Conservation (phyloP, 177 flowering plant genomes). For the Tripterygium wilfordii region DNA sequence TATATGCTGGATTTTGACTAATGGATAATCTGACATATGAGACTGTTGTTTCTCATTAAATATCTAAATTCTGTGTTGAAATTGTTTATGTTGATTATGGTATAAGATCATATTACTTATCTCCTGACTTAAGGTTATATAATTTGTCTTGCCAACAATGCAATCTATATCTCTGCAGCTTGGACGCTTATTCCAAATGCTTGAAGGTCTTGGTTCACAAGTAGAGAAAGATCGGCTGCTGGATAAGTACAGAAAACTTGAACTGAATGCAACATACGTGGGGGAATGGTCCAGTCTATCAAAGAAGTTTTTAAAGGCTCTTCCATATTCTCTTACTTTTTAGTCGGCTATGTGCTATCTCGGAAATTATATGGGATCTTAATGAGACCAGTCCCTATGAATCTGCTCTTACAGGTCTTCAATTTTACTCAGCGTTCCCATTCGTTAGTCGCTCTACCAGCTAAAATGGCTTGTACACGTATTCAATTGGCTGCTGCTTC, state of each 20-base stretch:
- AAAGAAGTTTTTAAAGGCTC: slow-evolving; percentile 48
- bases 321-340: slow-evolving; percentile 83
- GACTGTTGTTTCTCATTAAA: no score
- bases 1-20: no score
- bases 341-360: slow-evolving; percentile 75
- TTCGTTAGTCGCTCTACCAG: no score
- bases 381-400: slow-evolving; percentile 86
- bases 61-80: no score
- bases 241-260: slow-evolving; percentile 60
- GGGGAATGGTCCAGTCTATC: slow-evolving; percentile 77
- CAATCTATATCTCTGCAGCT: no score
- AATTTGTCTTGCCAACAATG: no score
- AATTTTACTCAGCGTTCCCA: slow-evolving; percentile 1
- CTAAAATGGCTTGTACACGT: no score
- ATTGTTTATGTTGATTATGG: no score
- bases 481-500: no score
- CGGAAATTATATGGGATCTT: slow-evolving; percentile 94
- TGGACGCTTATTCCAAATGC: slow-evolving; percentile 89
- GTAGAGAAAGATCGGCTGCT: slow-evolving; percentile 69
- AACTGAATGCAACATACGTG: slow-evolving; percentile 28
- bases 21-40: no score
- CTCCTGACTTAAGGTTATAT: no score
- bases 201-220: slow-evolving; percentile 69
- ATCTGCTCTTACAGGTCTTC: slow-evolving; percentile 87
- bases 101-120: no score